phyloP scores from a whole-genome alignment of 306 rosid genomes.

The Gleditsia sinensis region DNA sequence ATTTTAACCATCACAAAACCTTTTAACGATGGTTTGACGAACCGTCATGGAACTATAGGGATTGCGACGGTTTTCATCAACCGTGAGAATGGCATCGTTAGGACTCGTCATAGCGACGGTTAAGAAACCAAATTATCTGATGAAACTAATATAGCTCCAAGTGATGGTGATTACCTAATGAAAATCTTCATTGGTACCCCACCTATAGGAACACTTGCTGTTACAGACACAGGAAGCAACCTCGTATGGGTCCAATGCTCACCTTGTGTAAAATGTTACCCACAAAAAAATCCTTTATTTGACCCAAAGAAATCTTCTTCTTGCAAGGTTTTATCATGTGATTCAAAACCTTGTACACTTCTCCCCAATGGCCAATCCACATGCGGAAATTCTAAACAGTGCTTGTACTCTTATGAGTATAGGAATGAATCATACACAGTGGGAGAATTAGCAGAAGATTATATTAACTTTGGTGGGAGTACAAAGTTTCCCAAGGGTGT shows the following conservation, averaged over 20 bases:
- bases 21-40: too few relatives aligned
- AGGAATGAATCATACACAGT: background rate
- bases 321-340: background rate
- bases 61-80: too few relatives aligned
- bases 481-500: background rate
- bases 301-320: background rate
- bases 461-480: background rate
- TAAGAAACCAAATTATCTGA: too few relatives aligned
- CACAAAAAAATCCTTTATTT: background rate
- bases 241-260: constrained; percentile 21
- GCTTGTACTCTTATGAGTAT: background rate
- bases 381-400: background rate
- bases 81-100: too few relatives aligned
- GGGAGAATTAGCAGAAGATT: background rate
- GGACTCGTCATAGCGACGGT: too few relatives aligned
- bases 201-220: background rate
- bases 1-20: too few relatives aligned
- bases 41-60: too few relatives aligned
- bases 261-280: background rate
- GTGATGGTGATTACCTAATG: background rate
- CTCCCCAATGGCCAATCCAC: background rate
- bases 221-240: constrained; percentile 24
- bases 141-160: background rate
- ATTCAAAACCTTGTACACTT: background rate
- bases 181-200: constrained; percentile 11